Conservation (phyloP, 495 filamentous ascomycete genomes). For the Trichoderma gamsii region DNA sequence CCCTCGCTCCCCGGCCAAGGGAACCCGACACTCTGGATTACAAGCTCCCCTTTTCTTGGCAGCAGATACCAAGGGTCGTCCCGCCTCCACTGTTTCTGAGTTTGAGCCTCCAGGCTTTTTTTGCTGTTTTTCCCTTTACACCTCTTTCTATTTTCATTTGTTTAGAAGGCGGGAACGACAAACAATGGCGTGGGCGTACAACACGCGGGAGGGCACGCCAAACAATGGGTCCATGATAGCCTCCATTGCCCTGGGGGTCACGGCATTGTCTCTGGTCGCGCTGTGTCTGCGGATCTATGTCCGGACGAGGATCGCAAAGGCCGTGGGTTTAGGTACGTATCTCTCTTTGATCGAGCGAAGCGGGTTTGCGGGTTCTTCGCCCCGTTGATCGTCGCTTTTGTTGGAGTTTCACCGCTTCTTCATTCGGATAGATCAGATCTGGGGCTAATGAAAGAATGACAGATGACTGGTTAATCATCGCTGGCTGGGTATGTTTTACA, state of each 20-base stretch:
- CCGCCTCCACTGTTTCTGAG: too few species aligned
- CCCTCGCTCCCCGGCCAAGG: too few species aligned
- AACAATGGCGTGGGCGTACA: conserved; percentile 38
- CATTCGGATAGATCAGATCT: background rate
- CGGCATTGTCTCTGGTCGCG: conserved; percentile 29
- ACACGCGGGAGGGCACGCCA: conserved; percentile 31
- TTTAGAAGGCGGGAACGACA: background rate
- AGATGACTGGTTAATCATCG: conserved; percentile 38
- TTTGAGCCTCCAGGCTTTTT: too few species aligned
- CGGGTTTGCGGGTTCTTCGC: background rate
- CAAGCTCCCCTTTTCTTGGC: too few species aligned
- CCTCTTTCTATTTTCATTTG: too few species aligned
- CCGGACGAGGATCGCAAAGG: conserved; percentile 29
- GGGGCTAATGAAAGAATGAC: background rate
- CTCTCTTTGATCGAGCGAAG: background rate
- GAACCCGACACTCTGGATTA: too few species aligned
- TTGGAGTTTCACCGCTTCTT: background rate
- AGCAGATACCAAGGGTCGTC: too few species aligned
- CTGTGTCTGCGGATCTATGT: conserved; percentile 35
- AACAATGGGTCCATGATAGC: conserved; percentile 33
- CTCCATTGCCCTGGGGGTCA: conserved; percentile 29
- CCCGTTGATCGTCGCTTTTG: background rate
- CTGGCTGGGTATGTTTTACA: conserved; percentile 30
- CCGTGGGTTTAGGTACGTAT: conserved; percentile 28
- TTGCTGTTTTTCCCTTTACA: too few species aligned